A percentile compares a stretch with the other conserved stretches of the same genome.
phyloP scores from a whole-genome alignment of 352 stramenopile species.

The Globisporangium parvum region DNA sequence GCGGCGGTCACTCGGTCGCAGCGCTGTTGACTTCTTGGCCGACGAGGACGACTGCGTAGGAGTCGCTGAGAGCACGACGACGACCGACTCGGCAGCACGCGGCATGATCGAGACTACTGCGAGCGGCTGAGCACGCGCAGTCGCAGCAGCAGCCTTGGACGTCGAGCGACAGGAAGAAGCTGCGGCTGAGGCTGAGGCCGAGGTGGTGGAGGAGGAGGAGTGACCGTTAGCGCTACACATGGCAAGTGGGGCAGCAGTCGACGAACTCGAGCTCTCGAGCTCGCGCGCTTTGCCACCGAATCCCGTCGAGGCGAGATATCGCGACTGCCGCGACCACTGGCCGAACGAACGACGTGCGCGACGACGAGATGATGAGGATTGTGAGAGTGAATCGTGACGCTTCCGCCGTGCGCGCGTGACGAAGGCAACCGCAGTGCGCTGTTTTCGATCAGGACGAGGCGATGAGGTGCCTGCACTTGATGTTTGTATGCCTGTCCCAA shows the following conservation, averaged over 20 bases:
- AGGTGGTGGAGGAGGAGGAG: background rate
- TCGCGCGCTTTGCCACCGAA: background rate
- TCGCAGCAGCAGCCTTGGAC: background rate
- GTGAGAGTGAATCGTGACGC: conserved; percentile 7
- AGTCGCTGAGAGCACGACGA: background rate
- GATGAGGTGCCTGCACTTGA: too few relatives aligned
- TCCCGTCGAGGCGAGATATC: background rate
- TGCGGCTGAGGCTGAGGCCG: background rate
- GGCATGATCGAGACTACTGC: conserved; percentile 8
- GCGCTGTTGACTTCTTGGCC: too few relatives aligned
- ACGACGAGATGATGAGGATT: too few relatives aligned
- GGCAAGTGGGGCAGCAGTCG: background rate
- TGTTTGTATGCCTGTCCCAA: too few relatives aligned
- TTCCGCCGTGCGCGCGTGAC: background rate
- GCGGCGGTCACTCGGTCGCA: too few relatives aligned
- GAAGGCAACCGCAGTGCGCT: too few relatives aligned
- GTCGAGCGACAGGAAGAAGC: too few relatives aligned
- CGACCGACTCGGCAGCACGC: conserved; percentile 1
- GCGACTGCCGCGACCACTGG: too few relatives aligned
- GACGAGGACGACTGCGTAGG: background rate
- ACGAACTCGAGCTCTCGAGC: too few relatives aligned
- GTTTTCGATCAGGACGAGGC: too few relatives aligned
- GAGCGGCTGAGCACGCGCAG: background rate
- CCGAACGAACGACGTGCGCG: too few relatives aligned
- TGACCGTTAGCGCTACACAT: background rate